These are phyloP conservation scores for Dactylellina cionopaga DNA, from an alignment of 2,329 filamentous ascomycete genomes.

Conservation along the genomic window DNA sequence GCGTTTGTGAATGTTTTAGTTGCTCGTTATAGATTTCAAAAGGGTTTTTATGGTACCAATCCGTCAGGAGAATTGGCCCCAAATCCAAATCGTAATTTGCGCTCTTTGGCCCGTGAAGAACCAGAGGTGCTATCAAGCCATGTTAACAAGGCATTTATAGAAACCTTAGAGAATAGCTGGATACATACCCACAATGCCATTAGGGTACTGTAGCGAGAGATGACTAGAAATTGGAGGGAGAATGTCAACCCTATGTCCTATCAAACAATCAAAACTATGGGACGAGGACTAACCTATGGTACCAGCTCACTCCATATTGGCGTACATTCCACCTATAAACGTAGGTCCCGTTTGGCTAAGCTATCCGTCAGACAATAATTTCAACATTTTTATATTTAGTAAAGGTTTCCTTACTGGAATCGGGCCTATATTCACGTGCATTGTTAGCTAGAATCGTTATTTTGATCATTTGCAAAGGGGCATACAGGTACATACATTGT, in stretches of 20 bases:
- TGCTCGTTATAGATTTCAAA: conserved; percentile 55
- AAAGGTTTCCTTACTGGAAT: conserved; percentile 58
- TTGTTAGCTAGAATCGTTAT: too few species aligned
- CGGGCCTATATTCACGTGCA: conserved; percentile 56
- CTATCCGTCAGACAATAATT: background rate
- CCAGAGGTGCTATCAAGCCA: conserved; percentile 64
- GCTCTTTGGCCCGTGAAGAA: conserved; percentile 70
- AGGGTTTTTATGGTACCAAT: conserved; percentile 70
- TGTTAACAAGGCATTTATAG: too few species aligned
- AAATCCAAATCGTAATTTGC: conserved; percentile 73
- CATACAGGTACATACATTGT: conserved; percentile 60
- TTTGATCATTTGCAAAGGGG: background rate
- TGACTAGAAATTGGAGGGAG: conserved; percentile 60
- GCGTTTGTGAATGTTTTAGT: conserved; percentile 56
- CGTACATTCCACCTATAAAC: conserved; percentile 14
- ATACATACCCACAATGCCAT: conserved; percentile 67
- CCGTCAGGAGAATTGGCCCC: conserved; percentile 69
- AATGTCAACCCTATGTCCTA: background rate
- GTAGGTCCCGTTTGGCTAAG: background rate
- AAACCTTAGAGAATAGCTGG: background rate
- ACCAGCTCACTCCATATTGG: conserved; percentile 31
- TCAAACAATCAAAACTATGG: background rate
- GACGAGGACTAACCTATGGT: conserved; percentile 16
- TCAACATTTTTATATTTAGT: background rate
- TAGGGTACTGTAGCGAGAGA: conserved; percentile 66